Evolutionary conservation across 2,329 filamentous ascomycete species (phyloP).

Genomic region (Sporothrix globosa): DNA sequence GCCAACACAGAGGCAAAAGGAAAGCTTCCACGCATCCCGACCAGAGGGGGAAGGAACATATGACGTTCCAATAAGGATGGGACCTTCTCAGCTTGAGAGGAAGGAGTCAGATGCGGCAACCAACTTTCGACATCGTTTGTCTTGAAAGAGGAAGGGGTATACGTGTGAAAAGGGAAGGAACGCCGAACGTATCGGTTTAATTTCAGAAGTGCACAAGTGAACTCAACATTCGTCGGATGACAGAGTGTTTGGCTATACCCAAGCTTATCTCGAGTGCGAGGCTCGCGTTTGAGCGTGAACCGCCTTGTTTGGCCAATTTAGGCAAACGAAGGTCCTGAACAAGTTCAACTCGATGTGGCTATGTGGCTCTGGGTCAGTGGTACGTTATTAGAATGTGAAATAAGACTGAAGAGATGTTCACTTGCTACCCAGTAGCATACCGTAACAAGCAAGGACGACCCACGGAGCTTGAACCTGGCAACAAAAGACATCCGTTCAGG

Average conservation of each 20-base stretch:
- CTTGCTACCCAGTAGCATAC: background rate
- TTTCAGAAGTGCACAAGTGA: no score
- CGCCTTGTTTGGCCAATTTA: background rate
- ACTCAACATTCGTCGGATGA: background rate
- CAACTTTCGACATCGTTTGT: background rate
- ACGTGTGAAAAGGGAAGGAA: background rate
- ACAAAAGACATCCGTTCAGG: background rate
- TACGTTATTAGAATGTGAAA: background rate
- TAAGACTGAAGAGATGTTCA: background rate
- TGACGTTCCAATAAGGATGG: background rate
- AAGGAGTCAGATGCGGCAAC: constrained; percentile 1
- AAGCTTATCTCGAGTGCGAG: background rate
- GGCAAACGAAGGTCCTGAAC: constrained; percentile 5
- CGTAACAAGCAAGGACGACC: background rate
- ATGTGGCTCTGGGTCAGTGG: background rate
- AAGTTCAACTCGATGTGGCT: background rate
- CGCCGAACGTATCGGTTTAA: background rate
- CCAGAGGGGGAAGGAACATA: background rate
- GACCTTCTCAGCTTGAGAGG: background rate
- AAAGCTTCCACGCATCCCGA: background rate
- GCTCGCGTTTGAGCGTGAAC: background rate
- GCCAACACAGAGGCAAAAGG: background rate
- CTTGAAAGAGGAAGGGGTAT: background rate
- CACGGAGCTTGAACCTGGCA: background rate
- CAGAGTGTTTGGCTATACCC: background rate